These are phyloP conservation scores for Ostreobium quekettii DNA, from an alignment of 139 green algal species.

Conservation along the genomic window DNA sequence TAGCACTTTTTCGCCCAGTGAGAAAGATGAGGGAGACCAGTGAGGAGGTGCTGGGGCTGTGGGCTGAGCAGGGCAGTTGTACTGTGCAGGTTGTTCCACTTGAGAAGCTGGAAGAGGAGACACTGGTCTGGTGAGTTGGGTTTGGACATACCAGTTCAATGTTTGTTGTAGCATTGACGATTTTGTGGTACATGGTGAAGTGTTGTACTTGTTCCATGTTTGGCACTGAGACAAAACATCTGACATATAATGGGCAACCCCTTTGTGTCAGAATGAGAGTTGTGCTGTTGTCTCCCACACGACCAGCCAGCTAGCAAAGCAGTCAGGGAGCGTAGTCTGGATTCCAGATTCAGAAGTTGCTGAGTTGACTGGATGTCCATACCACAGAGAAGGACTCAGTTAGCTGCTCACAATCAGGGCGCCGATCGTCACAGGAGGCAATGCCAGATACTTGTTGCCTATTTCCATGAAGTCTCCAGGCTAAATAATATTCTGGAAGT, in stretches of 20 bases:
- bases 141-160: not conserved
- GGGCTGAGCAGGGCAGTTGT: constrained; percentile 5
- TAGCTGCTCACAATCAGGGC: too few species aligned
- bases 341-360: too few species aligned
- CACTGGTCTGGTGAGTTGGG: constrained; percentile 61
- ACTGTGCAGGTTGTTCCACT: constrained; percentile 73
- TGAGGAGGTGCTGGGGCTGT: not conserved
- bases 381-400: too few species aligned
- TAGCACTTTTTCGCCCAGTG: too few species aligned
- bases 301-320: too few species aligned
- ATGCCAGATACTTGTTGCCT: not conserved
- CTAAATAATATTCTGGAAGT: too few species aligned
- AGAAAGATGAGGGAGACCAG: not conserved
- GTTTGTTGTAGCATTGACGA: not conserved
- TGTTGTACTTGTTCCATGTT: not conserved
- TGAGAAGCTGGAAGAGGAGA: constrained; percentile 78
- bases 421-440: not conserved
- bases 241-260: not conserved
- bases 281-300: too few species aligned
- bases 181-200: not conserved
- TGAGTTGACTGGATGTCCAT: too few species aligned
- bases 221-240: not conserved
- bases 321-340: too few species aligned
- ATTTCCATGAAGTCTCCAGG: not conserved
- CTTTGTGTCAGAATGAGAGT: not conserved